Percentiles rank a stretch among this genome's conserved stretches.
Evolutionary conservation across 1,284 basidiomycete species (phyloP).

Genomic region (Inonotus hispidus): DNA sequence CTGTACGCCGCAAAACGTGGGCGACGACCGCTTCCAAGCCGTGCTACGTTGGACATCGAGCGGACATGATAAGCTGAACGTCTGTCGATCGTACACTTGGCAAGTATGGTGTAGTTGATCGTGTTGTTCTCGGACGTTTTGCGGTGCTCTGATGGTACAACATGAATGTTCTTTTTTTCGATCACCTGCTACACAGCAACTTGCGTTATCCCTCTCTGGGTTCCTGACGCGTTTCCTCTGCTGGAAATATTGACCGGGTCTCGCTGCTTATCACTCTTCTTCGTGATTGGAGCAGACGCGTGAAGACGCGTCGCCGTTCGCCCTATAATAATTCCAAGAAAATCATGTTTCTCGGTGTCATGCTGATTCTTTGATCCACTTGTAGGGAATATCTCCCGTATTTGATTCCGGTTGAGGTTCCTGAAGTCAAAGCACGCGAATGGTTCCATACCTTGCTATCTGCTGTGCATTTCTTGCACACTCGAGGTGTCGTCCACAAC

Average conservation of each 20-base stretch:
- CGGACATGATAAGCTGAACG: not conserved
- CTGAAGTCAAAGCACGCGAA: constrained; percentile 66
- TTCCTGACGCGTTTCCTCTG: not conserved
- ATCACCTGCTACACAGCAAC: not conserved
- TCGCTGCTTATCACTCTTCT: not conserved
- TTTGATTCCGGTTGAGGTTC: constrained; percentile 78
- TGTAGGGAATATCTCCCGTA: constrained; percentile 69
- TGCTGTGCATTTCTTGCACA: constrained; percentile 84
- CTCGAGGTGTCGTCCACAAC: constrained; percentile 85
- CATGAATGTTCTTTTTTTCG: not conserved
- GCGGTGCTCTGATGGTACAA: not conserved
- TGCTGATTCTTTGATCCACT: not conserved
- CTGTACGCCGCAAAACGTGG: not conserved
- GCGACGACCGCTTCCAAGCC: not conserved
- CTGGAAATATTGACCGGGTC: no score
- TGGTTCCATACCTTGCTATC: constrained; percentile 87
- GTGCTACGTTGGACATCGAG: not conserved
- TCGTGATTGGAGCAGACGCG: not conserved
- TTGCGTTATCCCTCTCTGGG: not conserved
- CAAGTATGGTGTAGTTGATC: not conserved
- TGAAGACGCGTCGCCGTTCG: not conserved
- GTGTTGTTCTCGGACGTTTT: not conserved
- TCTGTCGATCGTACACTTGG: not conserved
- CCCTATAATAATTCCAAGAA: not conserved
- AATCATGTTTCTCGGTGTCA: not conserved